Evolutionary conservation across 2,329 filamentous ascomycete species (phyloP), one percentile per base, ranked within the genome.

Genomic region (Colletotrichum abscissum): DNA sequence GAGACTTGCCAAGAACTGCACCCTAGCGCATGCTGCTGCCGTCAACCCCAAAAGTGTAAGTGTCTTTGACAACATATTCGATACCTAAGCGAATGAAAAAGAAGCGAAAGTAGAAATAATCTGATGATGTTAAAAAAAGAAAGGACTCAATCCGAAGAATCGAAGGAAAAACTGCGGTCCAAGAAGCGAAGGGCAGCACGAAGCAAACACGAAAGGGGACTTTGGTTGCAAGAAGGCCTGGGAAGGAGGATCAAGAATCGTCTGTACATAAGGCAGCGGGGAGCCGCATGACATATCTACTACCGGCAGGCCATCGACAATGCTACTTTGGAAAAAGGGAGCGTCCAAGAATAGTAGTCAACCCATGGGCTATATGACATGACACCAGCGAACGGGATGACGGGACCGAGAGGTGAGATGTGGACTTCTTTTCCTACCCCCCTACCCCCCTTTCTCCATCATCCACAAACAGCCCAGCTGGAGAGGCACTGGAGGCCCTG

Each of bases 1-100:
- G 30, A 49, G 42, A 73, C 72, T 74, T 68, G 59, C 72, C 72
- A 74, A 64, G 59, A 74, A 72, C 63, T 74, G 72, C 68, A 74
- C 72, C 68, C 58, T 74, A 19, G 72, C 72, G 52, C 58, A 57
- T 19, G 63, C 68, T 22, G 68, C 72, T 30, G 69, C 72, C 63
- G 54, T 68, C 19, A 72, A 72, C 30, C 68, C 62, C 52, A 74
- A 67, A 67, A 72, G 57, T 19, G 71, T 62, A 16, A 66, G 28
- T 24, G 67, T 66, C 60, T 72, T 74, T 52, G 57, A 58, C 38
- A 63, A n/a, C 72, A 74, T 70, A 9, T 67, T 74, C 52, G 54
- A 38, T 12, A 72, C 30, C 63, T n/a, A 33, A 68, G 72, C 72
- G 72, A 72, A 55, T 72, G 42, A 38, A 52, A 38, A 57, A 64